phyloP scores from a whole-genome alignment of 192 early-diverging fungal genomes.

The Irineochytrium annulatum region DNA sequence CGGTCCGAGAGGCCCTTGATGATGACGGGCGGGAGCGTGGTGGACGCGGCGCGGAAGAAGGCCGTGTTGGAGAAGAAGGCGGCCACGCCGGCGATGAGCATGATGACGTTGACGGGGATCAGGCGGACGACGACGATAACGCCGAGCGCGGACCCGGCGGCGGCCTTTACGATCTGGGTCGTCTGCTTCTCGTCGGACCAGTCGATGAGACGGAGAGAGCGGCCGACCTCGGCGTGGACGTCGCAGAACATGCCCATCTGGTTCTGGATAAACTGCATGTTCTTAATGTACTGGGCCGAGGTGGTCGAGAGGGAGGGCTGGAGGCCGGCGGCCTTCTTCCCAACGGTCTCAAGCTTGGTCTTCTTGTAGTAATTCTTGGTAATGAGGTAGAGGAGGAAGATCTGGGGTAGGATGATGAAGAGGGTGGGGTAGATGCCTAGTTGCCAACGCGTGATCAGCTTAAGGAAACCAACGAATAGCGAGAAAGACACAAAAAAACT shows the following conservation, averaged over 20 bases:
- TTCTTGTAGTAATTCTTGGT: conserved; percentile 49
- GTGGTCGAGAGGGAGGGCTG: conserved; percentile 8
- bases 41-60: conserved; percentile 39
- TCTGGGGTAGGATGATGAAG: conserved; percentile 49
- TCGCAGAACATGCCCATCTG: conserved; percentile 62
- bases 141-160: conserved; percentile 31
- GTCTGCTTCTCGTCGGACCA: conserved; percentile 38
- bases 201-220: conserved; percentile 23
- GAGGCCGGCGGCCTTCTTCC: not conserved
- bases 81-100: conserved; percentile 48
- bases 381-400: conserved; percentile 48
- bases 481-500: conserved; percentile 41
- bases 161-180: conserved; percentile 19
- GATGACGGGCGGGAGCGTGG: conserved; percentile 39
- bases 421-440: conserved; percentile 57
- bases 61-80: conserved; percentile 62
- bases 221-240: conserved; percentile 31
- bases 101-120: conserved; percentile 33
- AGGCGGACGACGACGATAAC: conserved; percentile 23
- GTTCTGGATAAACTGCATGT: conserved; percentile 73
- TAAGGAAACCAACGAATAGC: no score
- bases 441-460: conserved; percentile 7
- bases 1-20: conserved; percentile 28
- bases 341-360: conserved; percentile 30
- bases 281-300: conserved; percentile 61